These are phyloP conservation scores for Citrus inodora DNA, from an alignment of 345 rosid species.

Conservation along the genomic window DNA sequence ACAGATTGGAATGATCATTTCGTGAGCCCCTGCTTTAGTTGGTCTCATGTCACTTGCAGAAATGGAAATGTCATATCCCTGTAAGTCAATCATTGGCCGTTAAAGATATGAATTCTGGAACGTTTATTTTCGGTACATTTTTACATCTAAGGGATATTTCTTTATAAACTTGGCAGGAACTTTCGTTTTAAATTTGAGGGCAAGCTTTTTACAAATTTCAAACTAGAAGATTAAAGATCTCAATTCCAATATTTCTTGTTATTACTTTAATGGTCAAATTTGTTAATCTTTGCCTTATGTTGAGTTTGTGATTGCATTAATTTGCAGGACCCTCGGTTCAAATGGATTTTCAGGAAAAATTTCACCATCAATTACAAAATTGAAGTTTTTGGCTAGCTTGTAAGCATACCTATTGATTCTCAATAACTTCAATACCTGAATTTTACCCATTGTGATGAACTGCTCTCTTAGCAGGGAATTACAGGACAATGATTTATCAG, in stretches of 20 bases:
- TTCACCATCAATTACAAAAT: constrained; percentile 61
- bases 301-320: constrained; percentile 13
- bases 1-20: constrained; percentile 57
- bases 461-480: constrained; percentile 63
- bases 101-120: not conserved
- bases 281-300: constrained; percentile 1
- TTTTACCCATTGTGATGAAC: not conserved
- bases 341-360: constrained; percentile 79
- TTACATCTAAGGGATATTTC: not conserved
- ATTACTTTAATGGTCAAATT: not conserved
- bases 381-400: constrained; percentile 71
- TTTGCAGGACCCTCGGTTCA: constrained; percentile 62
- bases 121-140: not conserved
- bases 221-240: not conserved
- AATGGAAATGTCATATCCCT: constrained; percentile 62
- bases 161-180: not conserved
- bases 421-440: not conserved
- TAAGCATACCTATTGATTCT: constrained; percentile 31
- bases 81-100: constrained; percentile 39
- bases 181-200: not conserved
- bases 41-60: constrained; percentile 78
- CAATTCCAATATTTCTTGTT: not conserved
- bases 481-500: constrained; percentile 71
- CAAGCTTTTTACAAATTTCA: not conserved
- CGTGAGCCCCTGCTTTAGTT: constrained; percentile 87